Evolutionary conservation across 2,329 filamentous ascomycete genomes (phyloP).

Genomic region (Trematosphaeria pertusa): DNA sequence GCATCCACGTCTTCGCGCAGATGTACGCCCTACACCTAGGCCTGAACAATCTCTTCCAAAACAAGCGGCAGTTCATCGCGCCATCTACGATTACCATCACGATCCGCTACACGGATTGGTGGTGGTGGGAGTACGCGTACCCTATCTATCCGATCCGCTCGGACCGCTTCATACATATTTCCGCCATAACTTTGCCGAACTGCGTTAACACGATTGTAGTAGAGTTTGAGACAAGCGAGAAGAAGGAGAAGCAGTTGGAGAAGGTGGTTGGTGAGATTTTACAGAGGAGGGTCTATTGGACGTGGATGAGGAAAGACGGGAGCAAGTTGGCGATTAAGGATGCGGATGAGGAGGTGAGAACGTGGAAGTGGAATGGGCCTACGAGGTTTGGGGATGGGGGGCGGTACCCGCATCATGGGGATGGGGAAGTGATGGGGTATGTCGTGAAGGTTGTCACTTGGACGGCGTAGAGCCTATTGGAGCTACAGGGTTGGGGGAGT

Average conservation of each 20-base stretch:
- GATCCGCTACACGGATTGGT: conserved; percentile 60
- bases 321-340: conserved; percentile 5
- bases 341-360: conserved; percentile 2
- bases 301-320: conserved; percentile 16
- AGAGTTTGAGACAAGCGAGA: conserved; percentile 24
- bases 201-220: conserved; percentile 16
- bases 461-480: neutral
- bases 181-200: conserved; percentile 11
- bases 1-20: conserved; percentile 10
- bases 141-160: conserved; percentile 59
- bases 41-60: conserved; percentile 8
- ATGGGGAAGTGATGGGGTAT: conserved; percentile 14
- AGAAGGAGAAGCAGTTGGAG: conserved; percentile 23
- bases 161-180: conserved; percentile 2
- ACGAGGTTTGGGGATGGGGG: conserved; percentile 9
- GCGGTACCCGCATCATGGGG: conserved; percentile 12
- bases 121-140: conserved; percentile 94
- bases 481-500: neutral
- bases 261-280: conserved; percentile 13
- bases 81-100: conserved; percentile 53
- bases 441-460: conserved; percentile 19
- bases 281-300: conserved; percentile 1
- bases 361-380: conserved; percentile 21
- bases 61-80: conserved; percentile 29
- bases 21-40: conserved; percentile 6